Evolutionary conservation across 2,329 filamentous ascomycete genomes (phyloP), one percentile per base, ranked within the genome.

Genomic region (Fusarium paranaense): DNA sequence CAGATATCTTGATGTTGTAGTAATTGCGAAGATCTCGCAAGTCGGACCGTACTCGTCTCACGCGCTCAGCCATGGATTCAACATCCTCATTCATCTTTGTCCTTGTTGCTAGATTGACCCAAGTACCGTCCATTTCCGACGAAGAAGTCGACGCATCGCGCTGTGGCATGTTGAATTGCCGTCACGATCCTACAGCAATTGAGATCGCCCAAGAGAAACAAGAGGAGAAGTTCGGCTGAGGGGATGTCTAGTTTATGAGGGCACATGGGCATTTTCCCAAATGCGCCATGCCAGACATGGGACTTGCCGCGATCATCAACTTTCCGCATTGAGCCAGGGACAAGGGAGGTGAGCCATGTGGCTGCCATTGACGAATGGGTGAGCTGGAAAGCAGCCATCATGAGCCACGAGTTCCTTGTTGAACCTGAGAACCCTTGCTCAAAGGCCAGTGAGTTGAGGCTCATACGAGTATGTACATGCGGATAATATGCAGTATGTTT

Each of bases 1-100:
- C 73, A 0, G 88, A 89, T 42, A 86, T 82, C 1, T 79, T 79
- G 68, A 90, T 84, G 60, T 84, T 86, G 79, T 89, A 88, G 74
- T 87, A 89, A 2, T 77, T 78, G 10, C 83, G 77, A 3, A 90
- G 79, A n/a, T 88, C 85, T 9, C 79, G 69, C 3, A 88, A 69
- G 65, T 90, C 88, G 37, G 81, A 80, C 4, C 76, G 78, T 5
- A 89, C 81, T 10, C 86, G 83, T 11, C 82, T 77, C 16, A 89
- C 83, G 25, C 84, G 82, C 45, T 86, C 83, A 37, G 79, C 72
- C 75, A 87, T 82, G 3, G 78, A 79, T 64, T 84, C 82, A 10
- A 59, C 59, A 32, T 50, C 56, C 20, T 56, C 42, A 2, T n/a
- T n/a, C 16, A 22, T 32, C 18, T 9, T 32, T 20, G 52, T 22